Conservation (phyloP, 768 basidiomycete genomes). For the Lactarius sp. region DNA sequence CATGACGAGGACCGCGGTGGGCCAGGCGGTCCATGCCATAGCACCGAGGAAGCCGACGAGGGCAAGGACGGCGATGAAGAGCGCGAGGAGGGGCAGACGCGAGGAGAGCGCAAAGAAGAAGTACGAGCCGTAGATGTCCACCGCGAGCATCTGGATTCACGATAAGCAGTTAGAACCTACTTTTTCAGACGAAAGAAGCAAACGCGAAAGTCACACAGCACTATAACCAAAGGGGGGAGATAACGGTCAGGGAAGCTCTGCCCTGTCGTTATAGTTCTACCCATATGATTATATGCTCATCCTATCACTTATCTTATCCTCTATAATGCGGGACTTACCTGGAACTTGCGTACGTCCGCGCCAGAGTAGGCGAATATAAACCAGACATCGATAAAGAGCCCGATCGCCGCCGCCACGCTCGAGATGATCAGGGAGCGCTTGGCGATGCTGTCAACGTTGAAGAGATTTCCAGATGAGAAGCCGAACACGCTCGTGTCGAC, state of each 20-base stretch:
- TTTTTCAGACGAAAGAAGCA: slow-evolving; percentile 1
- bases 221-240: too few relatives aligned
- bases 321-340: slow-evolving; percentile 37
- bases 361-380: slow-evolving; percentile 60
- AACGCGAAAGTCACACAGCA: not conserved
- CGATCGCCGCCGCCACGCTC: slow-evolving; percentile 40
- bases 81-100: slow-evolving; percentile 57
- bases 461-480: slow-evolving; percentile 46
- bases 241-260: too few relatives aligned
- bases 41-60: slow-evolving; percentile 56
- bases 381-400: slow-evolving; percentile 60
- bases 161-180: not conserved
- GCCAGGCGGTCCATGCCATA: slow-evolving; percentile 62
- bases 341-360: slow-evolving; percentile 47
- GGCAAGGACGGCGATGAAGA: slow-evolving; percentile 50
- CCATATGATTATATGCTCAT: too few relatives aligned
- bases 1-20: slow-evolving; percentile 52
- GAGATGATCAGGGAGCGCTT: slow-evolving; percentile 44
- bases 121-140: slow-evolving; percentile 55
- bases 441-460: slow-evolving; percentile 45
- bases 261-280: too few relatives aligned
- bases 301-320: too few relatives aligned
- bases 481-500: slow-evolving; percentile 58
- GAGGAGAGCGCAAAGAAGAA: slow-evolving; percentile 67
- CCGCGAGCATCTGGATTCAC: slow-evolving; percentile 40